A percentile compares a stretch with the other conserved stretches of the same genome.
Conservation (phyloP, 2,329 filamentous ascomycete species). For the Microcyclospora tardicrescens region DNA sequence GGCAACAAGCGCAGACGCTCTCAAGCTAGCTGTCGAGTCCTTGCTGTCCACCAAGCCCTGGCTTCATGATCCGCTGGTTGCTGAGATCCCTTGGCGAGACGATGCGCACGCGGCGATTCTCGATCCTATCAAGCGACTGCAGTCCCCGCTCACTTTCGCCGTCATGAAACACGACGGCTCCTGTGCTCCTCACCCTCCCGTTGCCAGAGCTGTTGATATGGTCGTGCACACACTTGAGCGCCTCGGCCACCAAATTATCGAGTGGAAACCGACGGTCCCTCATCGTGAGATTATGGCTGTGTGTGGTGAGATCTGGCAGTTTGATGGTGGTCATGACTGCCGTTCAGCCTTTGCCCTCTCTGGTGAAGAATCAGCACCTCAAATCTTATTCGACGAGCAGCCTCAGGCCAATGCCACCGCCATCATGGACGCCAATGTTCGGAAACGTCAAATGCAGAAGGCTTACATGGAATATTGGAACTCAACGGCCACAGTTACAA, state of each 20-base stretch:
- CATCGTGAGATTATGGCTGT: slow-evolving; percentile 29
- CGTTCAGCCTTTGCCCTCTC: slow-evolving; percentile 39
- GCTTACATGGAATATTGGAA: slow-evolving; percentile 54
- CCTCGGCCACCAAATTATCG: slow-evolving; percentile 45
- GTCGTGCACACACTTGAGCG: slow-evolving; percentile 37
- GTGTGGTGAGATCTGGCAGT: slow-evolving; percentile 27
- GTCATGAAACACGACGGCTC: slow-evolving; percentile 40
- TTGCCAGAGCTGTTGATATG: slow-evolving; percentile 41
- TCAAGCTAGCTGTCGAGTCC: slow-evolving; percentile 44
- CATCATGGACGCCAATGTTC: slow-evolving; percentile 38
- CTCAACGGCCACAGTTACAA: slow-evolving; percentile 37
- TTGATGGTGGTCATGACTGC: slow-evolving; percentile 40
- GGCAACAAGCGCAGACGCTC: slow-evolving; percentile 40
- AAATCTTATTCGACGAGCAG: slow-evolving; percentile 28
- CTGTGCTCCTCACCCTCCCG: slow-evolving; percentile 43
- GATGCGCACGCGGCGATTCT: slow-evolving; percentile 29
- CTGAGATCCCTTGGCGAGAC: slow-evolving; percentile 53
- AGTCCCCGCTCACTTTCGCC: slow-evolving; percentile 38
- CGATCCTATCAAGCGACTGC: slow-evolving; percentile 13
- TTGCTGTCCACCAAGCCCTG: slow-evolving; percentile 49
- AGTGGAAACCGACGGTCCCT: slow-evolving; percentile 42
- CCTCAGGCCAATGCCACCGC: slow-evolving; percentile 29
- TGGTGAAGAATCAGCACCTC: slow-evolving; percentile 39
- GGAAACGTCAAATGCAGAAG: slow-evolving; percentile 43
- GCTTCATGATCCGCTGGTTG: slow-evolving; percentile 51